phyloP scores from a whole-genome alignment of 2,329 filamentous ascomycete genomes.

The Apiospora phragmitis region DNA sequence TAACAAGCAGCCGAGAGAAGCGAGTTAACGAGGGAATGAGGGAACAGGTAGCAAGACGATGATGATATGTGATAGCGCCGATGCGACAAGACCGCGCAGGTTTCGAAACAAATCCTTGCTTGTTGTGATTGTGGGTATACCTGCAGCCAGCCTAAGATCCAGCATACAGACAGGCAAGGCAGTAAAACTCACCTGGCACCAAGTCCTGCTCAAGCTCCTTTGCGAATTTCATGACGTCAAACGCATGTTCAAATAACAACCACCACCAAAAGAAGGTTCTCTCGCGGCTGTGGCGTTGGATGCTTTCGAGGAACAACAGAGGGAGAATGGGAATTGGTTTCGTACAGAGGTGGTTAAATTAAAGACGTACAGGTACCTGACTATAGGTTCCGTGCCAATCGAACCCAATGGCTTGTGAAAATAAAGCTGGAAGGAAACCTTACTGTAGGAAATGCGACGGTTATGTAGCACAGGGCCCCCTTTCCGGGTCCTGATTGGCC shows the following conservation, averaged over 20 bases:
- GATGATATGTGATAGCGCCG: neutral
- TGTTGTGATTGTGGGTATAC: neutral
- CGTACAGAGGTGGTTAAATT: neutral
- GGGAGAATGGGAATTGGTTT: neutral
- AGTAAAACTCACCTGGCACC: constrained; percentile 65
- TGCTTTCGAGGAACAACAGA: neutral
- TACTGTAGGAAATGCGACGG: neutral
- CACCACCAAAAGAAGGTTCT: neutral
- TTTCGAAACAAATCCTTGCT: neutral
- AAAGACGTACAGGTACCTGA: neutral
- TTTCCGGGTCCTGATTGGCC: neutral
- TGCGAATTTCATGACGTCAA: constrained; percentile 62
- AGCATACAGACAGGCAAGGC: neutral
- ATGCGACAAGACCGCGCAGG: neutral
- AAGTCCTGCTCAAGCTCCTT: constrained; percentile 84
- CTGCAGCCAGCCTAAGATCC: too few relatives aligned
- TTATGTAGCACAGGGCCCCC: neutral
- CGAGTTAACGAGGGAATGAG: neutral
- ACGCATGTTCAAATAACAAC: neutral
- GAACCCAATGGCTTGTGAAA: neutral
- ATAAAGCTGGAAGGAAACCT: neutral
- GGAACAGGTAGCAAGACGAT: neutral
- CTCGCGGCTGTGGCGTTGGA: neutral
- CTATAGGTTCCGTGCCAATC: neutral
- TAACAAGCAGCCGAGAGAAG: neutral